phyloP scores from a whole-genome alignment of 2,329 filamentous ascomycete genomes.

The Lecanicillium sp. region DNA sequence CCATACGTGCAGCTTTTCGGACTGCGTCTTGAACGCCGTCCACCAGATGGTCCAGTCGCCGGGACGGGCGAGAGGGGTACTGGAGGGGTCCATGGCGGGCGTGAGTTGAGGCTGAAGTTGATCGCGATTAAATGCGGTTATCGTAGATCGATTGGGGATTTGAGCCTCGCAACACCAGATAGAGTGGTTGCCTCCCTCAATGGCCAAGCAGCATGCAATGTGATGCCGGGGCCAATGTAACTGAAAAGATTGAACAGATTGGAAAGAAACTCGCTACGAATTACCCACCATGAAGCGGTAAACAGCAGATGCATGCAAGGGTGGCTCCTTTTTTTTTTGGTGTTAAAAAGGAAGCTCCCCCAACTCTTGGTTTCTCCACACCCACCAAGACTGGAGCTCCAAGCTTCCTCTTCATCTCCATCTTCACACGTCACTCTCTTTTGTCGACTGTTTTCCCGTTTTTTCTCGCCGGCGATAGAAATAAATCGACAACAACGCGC shows the following conservation, averaged over 20 bases:
- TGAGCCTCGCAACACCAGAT: too few relatives aligned
- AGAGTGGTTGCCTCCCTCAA: too few relatives aligned
- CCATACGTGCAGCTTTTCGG: background rate
- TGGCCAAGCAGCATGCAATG: too few relatives aligned
- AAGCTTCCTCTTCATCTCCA: conserved; percentile 9
- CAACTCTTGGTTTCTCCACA: conserved; percentile 8
- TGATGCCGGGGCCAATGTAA: too few relatives aligned
- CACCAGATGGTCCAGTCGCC: background rate
- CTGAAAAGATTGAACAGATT: too few relatives aligned
- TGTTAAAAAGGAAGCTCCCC: background rate
- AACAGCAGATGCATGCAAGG: too few relatives aligned
- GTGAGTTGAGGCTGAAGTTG: background rate
- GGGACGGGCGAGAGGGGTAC: background rate
- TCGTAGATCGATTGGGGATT: too few relatives aligned
- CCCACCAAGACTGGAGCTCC: background rate
- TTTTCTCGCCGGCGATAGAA: too few relatives aligned
- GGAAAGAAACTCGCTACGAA: too few relatives aligned
- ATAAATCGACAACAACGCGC: background rate
- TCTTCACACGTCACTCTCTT: conserved; percentile 10
- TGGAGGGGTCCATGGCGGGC: background rate
- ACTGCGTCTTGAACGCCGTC: background rate
- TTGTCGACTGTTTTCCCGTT: background rate
- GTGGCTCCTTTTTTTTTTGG: too few relatives aligned
- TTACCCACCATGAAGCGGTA: too few relatives aligned
- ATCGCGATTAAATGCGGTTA: too few relatives aligned